Evolutionary conservation across 805 yeast species (phyloP).

Genomic region (Saccharomycodes ludwigii): DNA sequence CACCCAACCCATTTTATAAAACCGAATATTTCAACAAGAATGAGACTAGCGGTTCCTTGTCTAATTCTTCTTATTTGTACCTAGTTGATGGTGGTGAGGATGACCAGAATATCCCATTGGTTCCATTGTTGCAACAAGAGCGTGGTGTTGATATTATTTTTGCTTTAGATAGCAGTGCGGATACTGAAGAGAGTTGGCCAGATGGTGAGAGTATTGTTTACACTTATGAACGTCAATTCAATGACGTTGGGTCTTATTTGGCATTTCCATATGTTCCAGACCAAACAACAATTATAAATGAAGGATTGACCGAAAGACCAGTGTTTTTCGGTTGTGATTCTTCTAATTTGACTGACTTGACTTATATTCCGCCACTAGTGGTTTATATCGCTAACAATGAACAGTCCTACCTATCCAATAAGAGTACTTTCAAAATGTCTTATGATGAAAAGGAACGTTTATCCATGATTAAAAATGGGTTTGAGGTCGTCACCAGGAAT

Average conservation of each 20-base stretch:
- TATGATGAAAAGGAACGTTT: constrained; percentile 46
- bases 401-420: constrained; percentile 51
- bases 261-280: constrained; percentile 78
- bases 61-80: constrained; percentile 30
- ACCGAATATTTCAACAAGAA: constrained; percentile 18
- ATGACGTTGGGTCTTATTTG: constrained; percentile 39
- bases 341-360: constrained; percentile 41
- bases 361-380: constrained; percentile 55
- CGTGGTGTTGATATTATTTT: constrained; percentile 52
- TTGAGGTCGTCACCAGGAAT: constrained; percentile 50
- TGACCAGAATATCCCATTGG: constrained; percentile 47
- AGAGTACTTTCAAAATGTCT: constrained; percentile 58
- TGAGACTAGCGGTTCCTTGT: constrained; percentile 27
- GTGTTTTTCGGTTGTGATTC: constrained; percentile 78
- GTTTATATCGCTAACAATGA: constrained; percentile 71
- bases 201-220: constrained; percentile 46
- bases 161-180: constrained; percentile 59
- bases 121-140: constrained; percentile 47
- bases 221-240: constrained; percentile 50
- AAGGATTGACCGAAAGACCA: constrained; percentile 56
- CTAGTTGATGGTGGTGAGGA: constrained; percentile 70
- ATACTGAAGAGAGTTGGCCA: constrained; percentile 51
- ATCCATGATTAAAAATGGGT: constrained; percentile 61
- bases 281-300: constrained; percentile 40
- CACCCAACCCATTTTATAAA: constrained; percentile 59